A percentile compares a stretch with the other conserved stretches of the same genome.
Evolutionary conservation across 2,329 filamentous ascomycete species (phyloP).

Genomic region (Trichoderma endophyticum): DNA sequence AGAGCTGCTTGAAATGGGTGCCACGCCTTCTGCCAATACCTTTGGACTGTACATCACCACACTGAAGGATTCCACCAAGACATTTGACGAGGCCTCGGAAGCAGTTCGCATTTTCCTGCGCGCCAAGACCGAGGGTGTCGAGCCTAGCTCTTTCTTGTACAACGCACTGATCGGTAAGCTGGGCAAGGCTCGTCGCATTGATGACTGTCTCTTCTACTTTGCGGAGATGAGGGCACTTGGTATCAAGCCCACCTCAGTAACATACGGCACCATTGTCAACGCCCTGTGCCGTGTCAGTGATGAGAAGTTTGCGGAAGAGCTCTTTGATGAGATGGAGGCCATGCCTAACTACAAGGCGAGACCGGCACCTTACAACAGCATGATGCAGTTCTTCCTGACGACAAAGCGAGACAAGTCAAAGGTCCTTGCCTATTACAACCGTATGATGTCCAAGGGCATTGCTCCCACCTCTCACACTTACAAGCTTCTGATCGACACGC

Average conservation of each 20-base stretch:
- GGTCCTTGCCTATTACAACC: conserved; percentile 90
- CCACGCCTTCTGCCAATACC: conserved; percentile 91
- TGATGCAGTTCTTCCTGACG: conserved; percentile 99
- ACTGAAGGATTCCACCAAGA: conserved; percentile 93
- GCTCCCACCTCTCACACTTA: conserved; percentile 92
- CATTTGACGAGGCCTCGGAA: conserved; percentile 94
- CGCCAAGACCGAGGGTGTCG: conserved; percentile 88
- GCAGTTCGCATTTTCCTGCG: conserved; percentile 97
- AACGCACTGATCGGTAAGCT: conserved; percentile 98
- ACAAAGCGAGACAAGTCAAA: conserved; percentile 95
- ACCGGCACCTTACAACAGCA: conserved; percentile 95
- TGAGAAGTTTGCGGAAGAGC: conserved; percentile 94
- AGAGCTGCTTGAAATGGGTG: conserved; percentile 85
- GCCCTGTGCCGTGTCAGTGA: conserved; percentile 95
- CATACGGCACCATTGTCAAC: conserved; percentile 97
- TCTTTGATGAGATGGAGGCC: conserved; percentile 98
- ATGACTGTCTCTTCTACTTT: conserved; percentile 98
- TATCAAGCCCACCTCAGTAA: conserved; percentile 94
- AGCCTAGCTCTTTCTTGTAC: conserved; percentile 95
- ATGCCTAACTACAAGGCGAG: conserved; percentile 99
- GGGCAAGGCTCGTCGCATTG: conserved; percentile 94
- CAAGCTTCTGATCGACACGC: conserved; percentile 93
- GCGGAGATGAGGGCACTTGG: conserved; percentile 91
- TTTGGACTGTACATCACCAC: conserved; percentile 99
- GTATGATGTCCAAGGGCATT: conserved; percentile 85